A percentile compares a stretch with the other conserved stretches of the same genome.
Conservation (phyloP, 345 rosid species). For the Salix purpurea region DNA sequence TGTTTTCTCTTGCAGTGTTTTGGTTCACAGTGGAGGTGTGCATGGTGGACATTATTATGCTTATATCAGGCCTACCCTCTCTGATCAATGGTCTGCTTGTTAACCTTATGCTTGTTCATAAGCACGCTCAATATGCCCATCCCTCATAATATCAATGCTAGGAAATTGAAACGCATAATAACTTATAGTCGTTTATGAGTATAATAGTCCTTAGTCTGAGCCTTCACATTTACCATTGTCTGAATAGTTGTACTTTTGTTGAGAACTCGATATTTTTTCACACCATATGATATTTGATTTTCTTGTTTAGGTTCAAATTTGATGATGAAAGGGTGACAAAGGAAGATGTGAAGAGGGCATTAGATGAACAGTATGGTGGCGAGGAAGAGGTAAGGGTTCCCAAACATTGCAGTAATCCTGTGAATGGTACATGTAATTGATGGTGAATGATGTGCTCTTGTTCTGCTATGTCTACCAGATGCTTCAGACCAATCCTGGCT, state of each 20-base stretch:
- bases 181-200: background rate
- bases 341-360: constrained; percentile 84
- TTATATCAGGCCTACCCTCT: constrained; percentile 90
- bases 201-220: background rate
- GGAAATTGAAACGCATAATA: background rate
- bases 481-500: constrained; percentile 89
- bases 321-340: constrained; percentile 97
- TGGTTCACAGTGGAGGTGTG: constrained; percentile 97
- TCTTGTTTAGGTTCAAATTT: constrained; percentile 74
- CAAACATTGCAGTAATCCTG: background rate
- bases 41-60: constrained; percentile 99
- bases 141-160: background rate
- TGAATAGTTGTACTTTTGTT: background rate
- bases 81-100: constrained; percentile 76
- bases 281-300: background rate
- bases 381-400: constrained; percentile 69
- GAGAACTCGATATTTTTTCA: background rate
- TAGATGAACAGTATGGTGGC: constrained; percentile 98
- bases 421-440: background rate
- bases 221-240: background rate
- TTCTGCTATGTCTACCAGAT: constrained; percentile 44
- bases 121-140: background rate
- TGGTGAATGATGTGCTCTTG: constrained; percentile 4
- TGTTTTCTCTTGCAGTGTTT: constrained; percentile 56
- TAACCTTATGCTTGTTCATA: background rate